phyloP scores from a whole-genome alignment of 108 stramenopile genomes.

The Pseudonitzschia delicatissima region DNA sequence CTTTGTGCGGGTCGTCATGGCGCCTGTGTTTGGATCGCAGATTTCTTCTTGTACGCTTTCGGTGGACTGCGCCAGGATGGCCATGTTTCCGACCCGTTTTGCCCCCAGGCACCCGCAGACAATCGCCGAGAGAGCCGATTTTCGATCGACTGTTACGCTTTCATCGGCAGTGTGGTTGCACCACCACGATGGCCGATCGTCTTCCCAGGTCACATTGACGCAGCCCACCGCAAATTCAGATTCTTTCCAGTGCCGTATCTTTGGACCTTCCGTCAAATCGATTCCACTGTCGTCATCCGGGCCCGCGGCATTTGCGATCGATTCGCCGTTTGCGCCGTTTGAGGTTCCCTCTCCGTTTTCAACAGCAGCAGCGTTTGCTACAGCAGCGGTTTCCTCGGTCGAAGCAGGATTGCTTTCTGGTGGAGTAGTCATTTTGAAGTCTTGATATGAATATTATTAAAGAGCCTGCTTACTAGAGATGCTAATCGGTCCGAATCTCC shows the following conservation, averaged over 20 bases:
- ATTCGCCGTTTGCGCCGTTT: not conserved
- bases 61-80: constrained; percentile 63
- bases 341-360: not conserved
- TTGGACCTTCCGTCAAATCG: not conserved
- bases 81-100: constrained; percentile 86
- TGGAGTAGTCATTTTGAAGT: not conserved
- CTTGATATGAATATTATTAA: no score
- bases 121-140: constrained; percentile 33
- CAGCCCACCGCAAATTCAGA: constrained; percentile 50
- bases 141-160: constrained; percentile 8
- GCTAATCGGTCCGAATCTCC: no score
- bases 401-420: not conserved
- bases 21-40: constrained; percentile 52
- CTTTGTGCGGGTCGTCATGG: constrained; percentile 28
- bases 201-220: constrained; percentile 17
- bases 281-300: not conserved
- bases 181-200: constrained; percentile 30
- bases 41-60: constrained; percentile 66
- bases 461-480: no score
- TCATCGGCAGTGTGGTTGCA: constrained; percentile 59
- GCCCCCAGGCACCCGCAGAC: constrained; percentile 69
- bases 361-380: not conserved
- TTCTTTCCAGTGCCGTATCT: constrained; percentile 55
- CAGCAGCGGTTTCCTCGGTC: not conserved
- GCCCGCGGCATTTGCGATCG: not conserved